phyloP scores from a whole-genome alignment of 225 moss, liverwort and hornwort genomes.

The Sphagnum contortum region DNA sequence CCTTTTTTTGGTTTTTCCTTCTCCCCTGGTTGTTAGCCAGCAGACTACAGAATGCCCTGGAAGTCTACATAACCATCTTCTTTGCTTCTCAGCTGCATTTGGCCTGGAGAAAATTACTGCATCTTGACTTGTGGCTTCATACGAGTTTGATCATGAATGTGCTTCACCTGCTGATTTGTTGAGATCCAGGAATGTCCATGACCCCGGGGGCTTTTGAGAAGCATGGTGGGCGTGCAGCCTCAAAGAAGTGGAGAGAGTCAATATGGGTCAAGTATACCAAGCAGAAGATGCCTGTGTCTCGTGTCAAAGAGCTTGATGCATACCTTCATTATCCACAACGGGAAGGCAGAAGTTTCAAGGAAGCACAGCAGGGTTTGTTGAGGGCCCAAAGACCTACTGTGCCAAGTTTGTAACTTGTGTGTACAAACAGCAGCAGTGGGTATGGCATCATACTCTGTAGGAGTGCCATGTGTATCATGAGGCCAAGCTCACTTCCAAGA shows the following conservation, averaged over 20 bases:
- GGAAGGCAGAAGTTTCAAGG: constrained; percentile 2
- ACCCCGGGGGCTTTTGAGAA: constrained; percentile 9
- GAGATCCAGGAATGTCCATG: constrained; percentile 2
- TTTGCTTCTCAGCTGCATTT: no score
- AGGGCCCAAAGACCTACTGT: neutral
- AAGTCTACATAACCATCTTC: no score
- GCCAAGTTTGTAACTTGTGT: constrained; percentile 1
- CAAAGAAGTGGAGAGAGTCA: constrained; percentile 10
- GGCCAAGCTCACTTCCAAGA: neutral
- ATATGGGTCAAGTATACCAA: constrained; percentile 7
- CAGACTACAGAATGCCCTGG: no score
- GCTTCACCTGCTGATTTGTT: neutral
- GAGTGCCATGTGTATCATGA: constrained; percentile 3
- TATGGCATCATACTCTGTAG: constrained; percentile 1
- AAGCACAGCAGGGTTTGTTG: neutral
- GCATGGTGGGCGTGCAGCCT: constrained; percentile 7
- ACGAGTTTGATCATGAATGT: no score
- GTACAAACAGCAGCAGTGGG: constrained; percentile 3
- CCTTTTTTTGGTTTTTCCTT: no score
- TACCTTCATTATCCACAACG: constrained; percentile 3
- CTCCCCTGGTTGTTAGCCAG: no score
- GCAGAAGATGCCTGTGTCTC: constrained; percentile 7
- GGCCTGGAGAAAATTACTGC: no score
- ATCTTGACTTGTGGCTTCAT: no score
- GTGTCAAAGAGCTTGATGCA: constrained; percentile 6